Conservation (phyloP, 352 stramenopile genomes). For the Phytophthora multivora region DNA sequence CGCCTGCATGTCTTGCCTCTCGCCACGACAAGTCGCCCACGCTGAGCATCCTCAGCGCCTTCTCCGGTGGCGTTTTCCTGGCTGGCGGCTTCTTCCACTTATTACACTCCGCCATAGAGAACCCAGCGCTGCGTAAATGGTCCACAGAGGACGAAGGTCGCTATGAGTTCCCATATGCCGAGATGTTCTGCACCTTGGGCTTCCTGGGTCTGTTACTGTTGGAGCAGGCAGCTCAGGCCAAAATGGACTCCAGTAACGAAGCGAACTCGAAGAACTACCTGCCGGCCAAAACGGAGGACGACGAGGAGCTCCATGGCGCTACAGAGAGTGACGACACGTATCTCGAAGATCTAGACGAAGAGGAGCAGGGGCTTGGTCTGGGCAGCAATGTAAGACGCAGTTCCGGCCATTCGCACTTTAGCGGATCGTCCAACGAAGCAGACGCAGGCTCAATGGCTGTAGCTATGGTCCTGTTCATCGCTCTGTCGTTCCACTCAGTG, state of each 20-base stretch:
- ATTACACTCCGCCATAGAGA: conserved; percentile 73
- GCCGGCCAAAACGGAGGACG: conserved; percentile 37
- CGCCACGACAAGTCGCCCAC: conserved; percentile 41
- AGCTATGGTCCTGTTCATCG: conserved; percentile 75
- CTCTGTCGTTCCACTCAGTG: conserved; percentile 83
- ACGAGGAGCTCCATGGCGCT: conserved; percentile 42
- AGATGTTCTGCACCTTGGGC: conserved; percentile 79
- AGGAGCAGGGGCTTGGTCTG: conserved; percentile 13
- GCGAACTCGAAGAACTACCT: conserved; percentile 13
- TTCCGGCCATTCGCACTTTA: conserved; percentile 41
- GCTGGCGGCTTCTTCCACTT: conserved; percentile 82
- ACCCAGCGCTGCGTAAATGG: conserved; percentile 64
- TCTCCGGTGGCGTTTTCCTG: conserved; percentile 80
- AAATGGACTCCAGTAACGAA: conserved; percentile 24
- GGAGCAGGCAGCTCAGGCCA: conserved; percentile 65
- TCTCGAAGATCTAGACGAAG: conserved; percentile 48
- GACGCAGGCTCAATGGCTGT: conserved; percentile 52
- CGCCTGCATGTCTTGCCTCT: conserved; percentile 53
- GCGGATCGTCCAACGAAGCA: conserved; percentile 1
- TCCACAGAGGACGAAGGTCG: conserved; percentile 64
- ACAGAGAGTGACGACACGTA: conserved; percentile 54
- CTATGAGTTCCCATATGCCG: conserved; percentile 77
- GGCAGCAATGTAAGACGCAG: conserved; percentile 21
- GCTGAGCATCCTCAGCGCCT: conserved; percentile 62
- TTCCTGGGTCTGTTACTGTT: conserved; percentile 72